Conservation (phyloP, 441 rosid species). For the Eutrema salsugineum region DNA sequence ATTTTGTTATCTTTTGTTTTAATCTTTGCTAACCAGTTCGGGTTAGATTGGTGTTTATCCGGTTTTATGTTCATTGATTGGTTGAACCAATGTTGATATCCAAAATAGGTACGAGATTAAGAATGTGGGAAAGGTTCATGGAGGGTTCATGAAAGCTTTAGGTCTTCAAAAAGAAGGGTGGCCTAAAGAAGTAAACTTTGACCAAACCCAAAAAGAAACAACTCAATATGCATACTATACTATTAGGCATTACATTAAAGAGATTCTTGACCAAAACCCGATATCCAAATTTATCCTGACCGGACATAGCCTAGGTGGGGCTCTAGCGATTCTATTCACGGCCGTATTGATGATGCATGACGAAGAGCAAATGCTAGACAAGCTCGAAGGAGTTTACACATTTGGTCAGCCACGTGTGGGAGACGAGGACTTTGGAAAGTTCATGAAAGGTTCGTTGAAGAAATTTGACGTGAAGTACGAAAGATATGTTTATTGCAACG, state of each 20-base stretch:
- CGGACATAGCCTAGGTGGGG: constrained; percentile 88
- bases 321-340: constrained; percentile 59
- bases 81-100: neutral
- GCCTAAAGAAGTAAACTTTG: constrained; percentile 34
- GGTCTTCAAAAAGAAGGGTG: constrained; percentile 65
- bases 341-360: constrained; percentile 50
- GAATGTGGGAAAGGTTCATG: constrained; percentile 51
- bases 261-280: constrained; percentile 35
- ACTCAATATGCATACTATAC: constrained; percentile 53
- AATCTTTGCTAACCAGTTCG: neutral
- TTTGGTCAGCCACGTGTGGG: constrained; percentile 95
- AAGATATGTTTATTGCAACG: constrained; percentile 67
- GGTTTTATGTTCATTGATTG: neutral
- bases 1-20: neutral
- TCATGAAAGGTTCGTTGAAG: constrained; percentile 41
- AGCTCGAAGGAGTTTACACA: constrained; percentile 69
- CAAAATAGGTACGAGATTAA: constrained; percentile 36
- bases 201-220: constrained; percentile 13
- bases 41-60: neutral
- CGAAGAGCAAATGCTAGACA: constrained; percentile 48
- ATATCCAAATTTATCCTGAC: constrained; percentile 53
- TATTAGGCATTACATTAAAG: constrained; percentile 40
- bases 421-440: constrained; percentile 50
- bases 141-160: constrained; percentile 75
- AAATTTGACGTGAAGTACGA: constrained; percentile 39